Evolutionary conservation across 768 basidiomycete species (phyloP).

Genomic region (Leccinum broughii): DNA sequence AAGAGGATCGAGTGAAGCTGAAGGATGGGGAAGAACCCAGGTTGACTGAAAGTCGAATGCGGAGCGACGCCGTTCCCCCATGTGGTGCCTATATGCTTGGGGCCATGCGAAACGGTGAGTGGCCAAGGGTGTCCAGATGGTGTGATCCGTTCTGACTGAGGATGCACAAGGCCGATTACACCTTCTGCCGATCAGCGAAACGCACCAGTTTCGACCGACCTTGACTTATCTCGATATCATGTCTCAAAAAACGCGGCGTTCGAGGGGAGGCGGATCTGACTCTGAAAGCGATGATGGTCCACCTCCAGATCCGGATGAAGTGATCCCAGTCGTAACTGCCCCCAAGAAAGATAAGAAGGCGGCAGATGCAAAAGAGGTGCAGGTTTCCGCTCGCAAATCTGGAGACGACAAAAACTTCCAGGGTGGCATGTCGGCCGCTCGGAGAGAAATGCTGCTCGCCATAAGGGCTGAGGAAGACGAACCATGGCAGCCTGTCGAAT

Average conservation of each 20-base stretch:
- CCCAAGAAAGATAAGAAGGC: conserved; percentile 59
- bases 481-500: conserved; percentile 67
- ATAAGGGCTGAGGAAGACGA: conserved; percentile 80
- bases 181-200: conserved; percentile 75
- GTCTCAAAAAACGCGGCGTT: conserved; percentile 60
- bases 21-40: conserved; percentile 58
- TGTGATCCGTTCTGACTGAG: conserved; percentile 12
- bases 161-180: conserved; percentile 60
- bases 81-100: conserved; percentile 75
- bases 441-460: conserved; percentile 76
- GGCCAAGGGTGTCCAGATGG: not conserved
- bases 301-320: conserved; percentile 78
- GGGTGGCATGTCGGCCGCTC: conserved; percentile 66
- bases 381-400: conserved; percentile 68
- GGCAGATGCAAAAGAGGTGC: conserved; percentile 72
- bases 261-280: conserved; percentile 49
- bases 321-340: conserved; percentile 39
- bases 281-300: conserved; percentile 80
- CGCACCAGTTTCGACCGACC: conserved; percentile 80
- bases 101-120: conserved; percentile 66
- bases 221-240: conserved; percentile 77
- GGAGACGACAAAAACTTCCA: conserved; percentile 62
- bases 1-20: conserved; percentile 49
- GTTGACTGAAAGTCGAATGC: conserved; percentile 67
- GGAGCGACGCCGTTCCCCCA: conserved; percentile 69